phyloP scores from a whole-genome alignment of 2,329 filamentous ascomycete genomes.

The Epichloe gansuensis region DNA sequence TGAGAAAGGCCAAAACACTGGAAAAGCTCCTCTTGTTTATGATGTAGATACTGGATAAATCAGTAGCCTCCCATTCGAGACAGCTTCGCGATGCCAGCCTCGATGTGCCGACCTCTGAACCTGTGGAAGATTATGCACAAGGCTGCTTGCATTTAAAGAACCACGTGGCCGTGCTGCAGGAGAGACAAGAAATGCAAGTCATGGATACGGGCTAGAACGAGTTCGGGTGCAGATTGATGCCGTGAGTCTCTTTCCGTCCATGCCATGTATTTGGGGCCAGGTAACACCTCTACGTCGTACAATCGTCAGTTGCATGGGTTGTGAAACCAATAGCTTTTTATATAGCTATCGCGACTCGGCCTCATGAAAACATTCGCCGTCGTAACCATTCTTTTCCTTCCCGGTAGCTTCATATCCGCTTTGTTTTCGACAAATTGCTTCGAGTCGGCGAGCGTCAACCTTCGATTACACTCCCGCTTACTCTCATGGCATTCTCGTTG shows the following conservation, averaged over 20 bases:
- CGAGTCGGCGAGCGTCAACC: conserved; percentile 18
- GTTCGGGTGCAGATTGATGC: conserved; percentile 27
- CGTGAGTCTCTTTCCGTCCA: conserved; percentile 16
- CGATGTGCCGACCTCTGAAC: neutral
- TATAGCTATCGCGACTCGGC: conserved; percentile 27
- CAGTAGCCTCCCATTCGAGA: too few species aligned
- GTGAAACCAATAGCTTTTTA: too few species aligned
- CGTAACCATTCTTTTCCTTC: conserved; percentile 30
- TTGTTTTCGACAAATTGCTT: conserved; percentile 26
- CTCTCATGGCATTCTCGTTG: conserved; percentile 20
- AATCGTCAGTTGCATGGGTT: too few species aligned
- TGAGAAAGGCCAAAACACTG: conserved; percentile 23
- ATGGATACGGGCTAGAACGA: conserved; percentile 24
- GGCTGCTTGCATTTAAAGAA: conserved; percentile 13
- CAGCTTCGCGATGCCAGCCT: neutral
- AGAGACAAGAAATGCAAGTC: conserved; percentile 22
- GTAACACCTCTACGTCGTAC: too few species aligned
- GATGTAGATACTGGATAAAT: conserved; percentile 4
- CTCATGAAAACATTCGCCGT: conserved; percentile 30
- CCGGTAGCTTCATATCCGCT: conserved; percentile 28
- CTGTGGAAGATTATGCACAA: neutral
- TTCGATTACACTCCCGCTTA: conserved; percentile 24
- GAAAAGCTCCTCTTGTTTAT: conserved; percentile 23
- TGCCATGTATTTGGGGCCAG: too few species aligned
- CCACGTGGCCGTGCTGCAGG: conserved; percentile 17